These are phyloP conservation scores for Diaporthe ilicicola DNA, from an alignment of 2,329 filamentous ascomycete genomes.

Conservation along the genomic window DNA sequence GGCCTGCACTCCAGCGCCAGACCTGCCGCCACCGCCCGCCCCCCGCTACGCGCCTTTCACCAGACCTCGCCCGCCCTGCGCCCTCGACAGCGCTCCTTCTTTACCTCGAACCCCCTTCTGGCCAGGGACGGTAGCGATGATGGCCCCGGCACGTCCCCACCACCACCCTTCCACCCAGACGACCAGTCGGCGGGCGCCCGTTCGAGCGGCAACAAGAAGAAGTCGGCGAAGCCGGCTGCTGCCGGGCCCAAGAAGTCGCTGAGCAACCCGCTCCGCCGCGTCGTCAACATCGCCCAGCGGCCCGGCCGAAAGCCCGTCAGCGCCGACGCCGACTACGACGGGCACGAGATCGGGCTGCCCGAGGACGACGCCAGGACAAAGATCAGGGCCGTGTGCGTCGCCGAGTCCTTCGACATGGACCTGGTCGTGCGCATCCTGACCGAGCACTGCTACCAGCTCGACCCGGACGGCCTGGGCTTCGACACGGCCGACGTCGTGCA, in stretches of 20 bases:
- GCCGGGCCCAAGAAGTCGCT: slow-evolving; percentile 69
- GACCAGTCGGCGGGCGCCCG: background rate
- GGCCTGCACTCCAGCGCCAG: slow-evolving; percentile 39
- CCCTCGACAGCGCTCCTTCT: slow-evolving; percentile 69
- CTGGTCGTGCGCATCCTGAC: slow-evolving; percentile 65
- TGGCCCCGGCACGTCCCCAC: background rate
- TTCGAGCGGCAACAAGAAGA: slow-evolving; percentile 27
- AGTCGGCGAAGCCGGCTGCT: slow-evolving; percentile 27
- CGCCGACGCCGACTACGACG: slow-evolving; percentile 49
- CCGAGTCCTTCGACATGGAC: slow-evolving; percentile 71
- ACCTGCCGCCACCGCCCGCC: slow-evolving; percentile 37
- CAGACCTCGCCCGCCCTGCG: slow-evolving; percentile 51
- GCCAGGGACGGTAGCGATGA: slow-evolving; percentile 47
- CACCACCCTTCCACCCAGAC: background rate
- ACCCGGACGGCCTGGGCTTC: slow-evolving; percentile 69
- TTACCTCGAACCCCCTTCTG: slow-evolving; percentile 70
- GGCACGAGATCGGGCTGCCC: slow-evolving; percentile 35
- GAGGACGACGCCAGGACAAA: slow-evolving; percentile 49
- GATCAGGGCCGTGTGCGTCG: slow-evolving; percentile 69
- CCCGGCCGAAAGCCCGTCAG: slow-evolving; percentile 48
- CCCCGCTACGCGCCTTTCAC: slow-evolving; percentile 53
- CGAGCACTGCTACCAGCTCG: slow-evolving; percentile 67
- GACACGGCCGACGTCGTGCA: slow-evolving; percentile 70
- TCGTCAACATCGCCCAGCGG: slow-evolving; percentile 85
- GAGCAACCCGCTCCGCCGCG: slow-evolving; percentile 81